Conservation (phyloP, 2,329 filamentous ascomycete species). For the Fusarium citri region DNA sequence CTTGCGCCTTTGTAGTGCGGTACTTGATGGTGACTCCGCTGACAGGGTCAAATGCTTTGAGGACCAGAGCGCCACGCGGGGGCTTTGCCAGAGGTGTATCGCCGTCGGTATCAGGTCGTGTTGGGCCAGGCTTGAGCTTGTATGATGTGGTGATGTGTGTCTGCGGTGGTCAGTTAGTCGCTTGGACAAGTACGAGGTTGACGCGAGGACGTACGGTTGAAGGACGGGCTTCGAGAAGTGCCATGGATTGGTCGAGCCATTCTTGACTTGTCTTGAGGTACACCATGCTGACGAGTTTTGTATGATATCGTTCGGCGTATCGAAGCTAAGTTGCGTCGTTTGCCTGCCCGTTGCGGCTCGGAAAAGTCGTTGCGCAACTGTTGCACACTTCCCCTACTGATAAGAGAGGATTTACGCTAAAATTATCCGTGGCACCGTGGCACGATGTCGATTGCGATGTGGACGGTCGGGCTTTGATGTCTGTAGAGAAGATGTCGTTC, state of each 20-base stretch:
- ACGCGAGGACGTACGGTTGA: slow-evolving; percentile 72
- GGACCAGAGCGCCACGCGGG: slow-evolving; percentile 75
- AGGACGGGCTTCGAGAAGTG: slow-evolving; percentile 88
- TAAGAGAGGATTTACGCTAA: neutral
- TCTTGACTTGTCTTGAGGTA: slow-evolving; percentile 86
- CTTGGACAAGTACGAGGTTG: neutral
- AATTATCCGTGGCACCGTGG: neutral
- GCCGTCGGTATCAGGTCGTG: slow-evolving; percentile 46
- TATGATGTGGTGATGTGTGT: slow-evolving; percentile 94
- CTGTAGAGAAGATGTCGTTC: slow-evolving; percentile 17
- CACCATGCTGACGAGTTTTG: slow-evolving; percentile 64
- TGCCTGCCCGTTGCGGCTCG: slow-evolving; percentile 6
- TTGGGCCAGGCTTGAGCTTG: slow-evolving; percentile 67
- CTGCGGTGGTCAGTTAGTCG: slow-evolving; percentile 59
- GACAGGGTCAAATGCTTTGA: slow-evolving; percentile 90
- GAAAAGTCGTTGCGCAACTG: neutral
- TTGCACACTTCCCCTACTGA: neutral
- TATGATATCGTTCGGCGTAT: neutral
- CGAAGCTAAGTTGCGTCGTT: slow-evolving; percentile 12
- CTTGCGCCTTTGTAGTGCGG: slow-evolving; percentile 87
- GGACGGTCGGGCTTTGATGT: neutral
- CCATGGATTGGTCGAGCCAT: slow-evolving; percentile 89
- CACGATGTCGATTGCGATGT: neutral
- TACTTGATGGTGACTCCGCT: slow-evolving; percentile 91
- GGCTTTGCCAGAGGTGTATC: slow-evolving; percentile 55